Conservation (phyloP, 495 filamentous ascomycete species). For the Podospora australis region DNA sequence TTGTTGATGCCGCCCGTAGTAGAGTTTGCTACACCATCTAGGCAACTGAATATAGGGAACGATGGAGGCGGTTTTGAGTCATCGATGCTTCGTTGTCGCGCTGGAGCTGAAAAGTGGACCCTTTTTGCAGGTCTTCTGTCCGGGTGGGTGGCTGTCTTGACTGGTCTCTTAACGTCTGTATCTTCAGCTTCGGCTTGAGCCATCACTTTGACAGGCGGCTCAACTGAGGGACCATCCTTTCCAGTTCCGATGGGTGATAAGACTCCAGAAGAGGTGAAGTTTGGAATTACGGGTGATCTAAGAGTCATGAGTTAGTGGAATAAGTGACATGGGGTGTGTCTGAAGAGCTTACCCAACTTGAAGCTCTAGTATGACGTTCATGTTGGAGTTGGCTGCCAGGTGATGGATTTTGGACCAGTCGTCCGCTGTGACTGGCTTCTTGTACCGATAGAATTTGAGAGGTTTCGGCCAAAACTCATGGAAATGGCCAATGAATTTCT, state of each 20-base stretch:
- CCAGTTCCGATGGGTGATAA: too few relatives aligned
- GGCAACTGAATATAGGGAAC: constrained; percentile 6
- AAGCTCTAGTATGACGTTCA: constrained; percentile 6
- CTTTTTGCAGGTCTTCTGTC: too few relatives aligned
- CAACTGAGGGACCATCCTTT: too few relatives aligned
- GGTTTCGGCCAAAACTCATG: constrained; percentile 29
- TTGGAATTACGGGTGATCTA: too few relatives aligned
- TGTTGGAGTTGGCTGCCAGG: constrained; percentile 9
- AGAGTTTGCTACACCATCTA: constrained; percentile 3
- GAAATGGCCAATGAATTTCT: constrained; percentile 31
- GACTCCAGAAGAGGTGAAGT: too few relatives aligned
- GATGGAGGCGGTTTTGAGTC: not conserved
- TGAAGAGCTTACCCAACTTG: constrained; percentile 6
- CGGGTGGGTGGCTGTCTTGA: too few relatives aligned
- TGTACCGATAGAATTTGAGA: constrained; percentile 18
- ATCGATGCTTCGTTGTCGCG: not conserved
- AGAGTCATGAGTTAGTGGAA: too few relatives aligned
- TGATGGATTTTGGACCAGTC: constrained; percentile 28
- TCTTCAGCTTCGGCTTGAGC: too few relatives aligned
- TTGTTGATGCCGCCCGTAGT: not conserved
- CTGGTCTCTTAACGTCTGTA: too few relatives aligned
- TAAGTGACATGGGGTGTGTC: too few relatives aligned
- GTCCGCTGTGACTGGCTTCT: constrained; percentile 12
- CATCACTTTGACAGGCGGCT: too few relatives aligned
- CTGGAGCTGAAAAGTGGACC: not conserved